phyloP scores from a whole-genome alignment of 306 rosid genomes.

The Malus fusca region DNA sequence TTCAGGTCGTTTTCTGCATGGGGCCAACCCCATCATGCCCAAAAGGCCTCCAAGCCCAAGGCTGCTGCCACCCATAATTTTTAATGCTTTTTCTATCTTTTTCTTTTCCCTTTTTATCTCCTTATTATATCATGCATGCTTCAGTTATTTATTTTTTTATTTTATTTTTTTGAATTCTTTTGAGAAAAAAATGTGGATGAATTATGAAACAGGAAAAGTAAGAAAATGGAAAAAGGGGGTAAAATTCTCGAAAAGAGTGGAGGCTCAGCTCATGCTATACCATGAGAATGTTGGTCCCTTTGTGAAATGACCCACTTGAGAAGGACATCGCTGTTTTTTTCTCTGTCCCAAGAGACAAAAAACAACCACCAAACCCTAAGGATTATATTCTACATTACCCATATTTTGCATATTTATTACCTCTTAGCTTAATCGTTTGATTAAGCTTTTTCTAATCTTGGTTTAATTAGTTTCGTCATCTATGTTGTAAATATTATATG shows the following conservation, averaged over 20 bases:
- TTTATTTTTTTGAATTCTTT: too few relatives aligned
- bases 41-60: slow-evolving; percentile 33
- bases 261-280: slow-evolving; percentile 2
- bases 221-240: not conserved
- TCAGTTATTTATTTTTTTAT: not conserved
- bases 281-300: slow-evolving; percentile 73
- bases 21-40: slow-evolving; percentile 23
- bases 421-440: slow-evolving; percentile 9
- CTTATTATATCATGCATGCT: not conserved
- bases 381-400: slow-evolving; percentile 7
- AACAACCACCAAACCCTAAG: slow-evolving; percentile 20
- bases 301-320: slow-evolving; percentile 51
- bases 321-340: slow-evolving; percentile 43
- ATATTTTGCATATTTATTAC: too few relatives aligned
- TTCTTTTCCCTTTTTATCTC: not conserved
- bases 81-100: slow-evolving; percentile 13
- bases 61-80: slow-evolving; percentile 26
- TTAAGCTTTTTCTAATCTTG: slow-evolving; percentile 10
- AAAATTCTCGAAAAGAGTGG: slow-evolving; percentile 34
- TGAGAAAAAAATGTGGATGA: not conserved
- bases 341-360: slow-evolving; percentile 26
- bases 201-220: not conserved
- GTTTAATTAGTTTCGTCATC: not conserved
- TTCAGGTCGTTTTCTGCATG: slow-evolving; percentile 49
- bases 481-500: not conserved